Evolutionary conservation across 139 green algal genomes (phyloP).

Genomic region (Coelastrella sp.): DNA sequence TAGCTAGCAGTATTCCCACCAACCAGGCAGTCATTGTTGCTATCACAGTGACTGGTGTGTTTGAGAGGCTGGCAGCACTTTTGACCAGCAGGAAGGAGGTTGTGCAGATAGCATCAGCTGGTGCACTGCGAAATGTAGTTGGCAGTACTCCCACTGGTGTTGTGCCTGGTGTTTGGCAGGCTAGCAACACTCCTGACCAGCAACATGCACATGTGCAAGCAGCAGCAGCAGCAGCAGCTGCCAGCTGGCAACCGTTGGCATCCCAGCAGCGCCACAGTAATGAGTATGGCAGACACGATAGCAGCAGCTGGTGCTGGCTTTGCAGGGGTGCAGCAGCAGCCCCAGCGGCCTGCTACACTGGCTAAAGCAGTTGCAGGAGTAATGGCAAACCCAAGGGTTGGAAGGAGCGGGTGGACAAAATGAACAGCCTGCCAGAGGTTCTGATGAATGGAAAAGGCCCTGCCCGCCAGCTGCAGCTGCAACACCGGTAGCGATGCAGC

Average conservation of each 20-base stretch:
- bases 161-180: too few relatives aligned
- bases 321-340: slow-evolving; percentile 7
- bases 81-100: too few relatives aligned
- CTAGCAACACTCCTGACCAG: too few relatives aligned
- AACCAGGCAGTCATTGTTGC: too few relatives aligned
- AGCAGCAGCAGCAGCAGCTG: slow-evolving; percentile 38
- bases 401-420: slow-evolving; percentile 34
- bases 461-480: slow-evolving; percentile 37
- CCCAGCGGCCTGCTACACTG: slow-evolving; percentile 25
- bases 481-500: neutral
- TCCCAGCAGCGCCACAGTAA: neutral
- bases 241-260: slow-evolving; percentile 23
- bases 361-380: slow-evolving; percentile 13
- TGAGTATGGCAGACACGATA: slow-evolving; percentile 9
- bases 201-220: neutral
- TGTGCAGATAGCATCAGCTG: too few relatives aligned
- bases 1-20: too few relatives aligned
- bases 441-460: slow-evolving; percentile 53
- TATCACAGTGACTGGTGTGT: too few relatives aligned
- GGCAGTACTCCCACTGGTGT: too few relatives aligned
- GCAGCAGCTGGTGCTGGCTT: slow-evolving; percentile 6
- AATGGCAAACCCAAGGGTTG: slow-evolving; percentile 20
- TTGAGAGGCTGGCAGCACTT: too few relatives aligned
- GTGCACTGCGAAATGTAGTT: too few relatives aligned
- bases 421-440: slow-evolving; percentile 28